phyloP scores from a whole-genome alignment of 2,329 filamentous ascomycete species.

The Calonectria naviculata region DNA sequence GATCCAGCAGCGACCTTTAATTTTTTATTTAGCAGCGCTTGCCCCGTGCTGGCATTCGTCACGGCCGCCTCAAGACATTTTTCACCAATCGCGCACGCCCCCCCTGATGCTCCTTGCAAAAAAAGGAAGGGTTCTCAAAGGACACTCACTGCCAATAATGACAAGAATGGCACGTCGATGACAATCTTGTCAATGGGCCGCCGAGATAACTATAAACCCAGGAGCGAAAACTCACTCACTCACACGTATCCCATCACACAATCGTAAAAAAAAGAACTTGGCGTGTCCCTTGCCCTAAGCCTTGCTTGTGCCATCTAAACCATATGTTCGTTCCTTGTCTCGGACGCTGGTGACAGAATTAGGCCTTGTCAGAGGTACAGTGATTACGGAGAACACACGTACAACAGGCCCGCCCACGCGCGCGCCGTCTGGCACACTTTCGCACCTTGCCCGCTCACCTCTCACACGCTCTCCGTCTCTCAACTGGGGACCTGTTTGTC shows the following conservation, averaged over 20 bases:
- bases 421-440: conserved; percentile 3
- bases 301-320: background rate
- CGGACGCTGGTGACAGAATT: conserved; percentile 9
- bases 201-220: background rate
- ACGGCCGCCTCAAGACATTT: background rate
- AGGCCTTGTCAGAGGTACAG: conserved; percentile 19
- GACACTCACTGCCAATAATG: background rate
- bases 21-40: conserved; percentile 7
- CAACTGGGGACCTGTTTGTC: background rate
- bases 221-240: background rate
- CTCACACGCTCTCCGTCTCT: background rate
- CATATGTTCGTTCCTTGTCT: conserved; percentile 6
- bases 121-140: background rate
- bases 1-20: background rate
- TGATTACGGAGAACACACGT: conserved; percentile 15
- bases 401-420: conserved; percentile 15
- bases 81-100: background rate
- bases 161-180: background rate
- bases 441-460: conserved; percentile 1
- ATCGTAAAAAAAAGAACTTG: background rate
- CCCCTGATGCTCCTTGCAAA: conserved; percentile 1
- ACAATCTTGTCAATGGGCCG: background rate
- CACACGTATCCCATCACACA: background rate
- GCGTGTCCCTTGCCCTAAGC: too few species aligned
- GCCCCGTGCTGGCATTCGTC: conserved; percentile 1